Conservation (phyloP, 257 asterid genomes). For the Phtheirospermum japonicum region DNA sequence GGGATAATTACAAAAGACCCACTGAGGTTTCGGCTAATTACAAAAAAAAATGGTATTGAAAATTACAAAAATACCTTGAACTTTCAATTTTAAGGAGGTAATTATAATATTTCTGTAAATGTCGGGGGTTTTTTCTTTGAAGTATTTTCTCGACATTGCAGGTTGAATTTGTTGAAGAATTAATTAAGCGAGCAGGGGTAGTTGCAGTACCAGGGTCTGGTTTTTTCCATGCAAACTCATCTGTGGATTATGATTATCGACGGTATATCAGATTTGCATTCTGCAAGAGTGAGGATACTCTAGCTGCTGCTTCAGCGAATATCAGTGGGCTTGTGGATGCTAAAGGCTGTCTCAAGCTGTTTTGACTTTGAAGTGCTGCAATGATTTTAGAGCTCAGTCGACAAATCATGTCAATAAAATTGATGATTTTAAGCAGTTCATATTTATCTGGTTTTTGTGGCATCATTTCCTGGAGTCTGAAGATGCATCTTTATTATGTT, state of each 20-base stretch:
- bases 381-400: not conserved
- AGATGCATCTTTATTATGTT: no score
- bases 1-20: no score
- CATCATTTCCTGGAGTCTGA: no score
- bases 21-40: no score
- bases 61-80: no score
- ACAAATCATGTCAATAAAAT: not conserved
- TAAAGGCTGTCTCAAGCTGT: constrained; percentile 52
- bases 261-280: constrained; percentile 76
- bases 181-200: constrained; percentile 77
- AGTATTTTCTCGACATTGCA: constrained; percentile 37
- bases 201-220: constrained; percentile 93
- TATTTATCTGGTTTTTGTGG: no score
- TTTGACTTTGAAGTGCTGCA: constrained; percentile 11
- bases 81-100: no score
- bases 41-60: no score
- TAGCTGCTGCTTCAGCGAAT: constrained; percentile 59
- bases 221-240: constrained; percentile 50
- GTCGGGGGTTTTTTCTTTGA: not conserved
- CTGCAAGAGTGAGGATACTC: constrained; percentile 72
- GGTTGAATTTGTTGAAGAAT: constrained; percentile 75
- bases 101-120: no score
- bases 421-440: not conserved
- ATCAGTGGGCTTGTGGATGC: constrained; percentile 39
- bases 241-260: constrained; percentile 18